Evolutionary conservation across 495 filamentous ascomycete genomes (phyloP), one percentile per base, ranked within the genome.

Genomic region (Oidiodendron maius): DNA sequence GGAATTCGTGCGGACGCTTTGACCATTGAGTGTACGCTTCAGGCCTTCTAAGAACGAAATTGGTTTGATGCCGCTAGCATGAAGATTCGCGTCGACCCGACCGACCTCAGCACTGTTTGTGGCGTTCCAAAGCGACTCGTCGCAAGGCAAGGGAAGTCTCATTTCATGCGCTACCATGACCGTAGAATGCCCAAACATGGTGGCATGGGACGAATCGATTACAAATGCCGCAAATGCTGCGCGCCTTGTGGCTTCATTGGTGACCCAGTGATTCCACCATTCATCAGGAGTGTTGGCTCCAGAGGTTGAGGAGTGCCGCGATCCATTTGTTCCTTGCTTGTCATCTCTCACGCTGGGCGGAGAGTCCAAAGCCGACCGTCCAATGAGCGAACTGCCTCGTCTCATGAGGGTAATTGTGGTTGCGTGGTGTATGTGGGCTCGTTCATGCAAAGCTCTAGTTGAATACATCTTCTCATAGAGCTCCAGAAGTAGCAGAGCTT

Each of bases 91-190:
- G 60, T 98, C 91, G 38, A 95, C 86, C 28, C 89, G 77, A 20
- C 84, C 84, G 18, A 96, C 91, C 62, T 97, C 94, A 2, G 84
- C 77, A 41, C 86, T 85, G 61, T 84, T 95, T 10, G 85, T 90
- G 20, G 93, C 93, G 32, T 89, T 88, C 93, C 93, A 98, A 18
- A 96, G 67, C 21, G 85, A 80, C 62, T 97, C 93, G 56, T 97
- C 93, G 60, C 93, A 97, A 11, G 93, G 93, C 21, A 98, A 69
- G 1, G 93, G 88, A 9, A 97, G 71, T 18, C 88, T 82, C 73
- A 98, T 87, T 67, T 98, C 93, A 62, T 96, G 90, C 3, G 93
- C 90, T 12, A 95, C 90, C 90, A 97, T 95, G 24, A 93, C 91
- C 2, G 89, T 91, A 15, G 90, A 91, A 64, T 98, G 93, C 0